Evolutionary conservation across 2,329 filamentous ascomycete genomes (phyloP), one percentile per base, ranked within the genome.

Genomic region (Trichoderma atroviride): DNA sequence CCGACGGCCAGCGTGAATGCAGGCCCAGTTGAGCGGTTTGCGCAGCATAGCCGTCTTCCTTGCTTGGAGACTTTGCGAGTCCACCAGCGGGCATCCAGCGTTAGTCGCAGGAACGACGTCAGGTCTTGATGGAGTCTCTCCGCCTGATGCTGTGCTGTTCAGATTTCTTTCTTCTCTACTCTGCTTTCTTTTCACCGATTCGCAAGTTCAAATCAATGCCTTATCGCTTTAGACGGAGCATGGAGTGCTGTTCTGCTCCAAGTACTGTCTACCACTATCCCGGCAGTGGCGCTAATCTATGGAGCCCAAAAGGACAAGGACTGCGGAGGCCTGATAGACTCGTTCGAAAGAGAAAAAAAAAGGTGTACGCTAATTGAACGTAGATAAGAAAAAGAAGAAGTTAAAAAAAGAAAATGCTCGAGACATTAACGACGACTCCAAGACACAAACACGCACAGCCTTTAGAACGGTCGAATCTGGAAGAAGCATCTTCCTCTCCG

Each of bases 301-400:
- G 67, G 67, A 75, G 75, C 35, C 75, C 61, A 64, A 56, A 50
- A 74, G 3, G 75, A 16, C 7, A 61, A 35, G 65, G 65, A 19
- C 33, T 60, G 57, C 33, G 33, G 35, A 27, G 19, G 40, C 47
- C 47, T 50, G 47, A 24, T 50, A 50, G 40, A 43, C 50, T 53
- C 11, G 47, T 24, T 13, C n/a, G 47, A 50, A 24, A 13, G 9
- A 24, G 13, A 50, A 24, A 50, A 47, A 47, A 50, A 50, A 50
- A 35, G 35, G 27, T 58, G n/a, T 31, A 50, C 53, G 55, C 63
- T 67, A 67, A 31, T 14, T 11, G 59, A n/a, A 14, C 4, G 10
- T 7, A 50, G n/a, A 50, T 50, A 57, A 58, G 35, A 64, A 31
- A 5, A 43, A 35, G 35, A 35, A 55, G 19, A 22, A 27, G 27